phyloP scores from a whole-genome alignment of 805 yeast genomes.

The Yarrowia bubula region DNA sequence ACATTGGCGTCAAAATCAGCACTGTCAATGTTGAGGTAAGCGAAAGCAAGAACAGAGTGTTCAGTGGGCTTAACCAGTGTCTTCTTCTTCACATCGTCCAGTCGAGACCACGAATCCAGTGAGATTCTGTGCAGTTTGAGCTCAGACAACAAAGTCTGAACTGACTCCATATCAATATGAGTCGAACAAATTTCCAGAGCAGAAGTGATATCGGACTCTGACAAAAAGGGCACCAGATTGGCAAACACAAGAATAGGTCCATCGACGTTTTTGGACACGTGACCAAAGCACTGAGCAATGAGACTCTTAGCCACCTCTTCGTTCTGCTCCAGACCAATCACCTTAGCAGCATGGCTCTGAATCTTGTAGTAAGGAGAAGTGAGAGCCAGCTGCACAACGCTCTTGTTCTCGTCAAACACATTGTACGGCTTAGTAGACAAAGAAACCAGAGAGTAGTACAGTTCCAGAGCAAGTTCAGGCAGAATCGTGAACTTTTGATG shows the following conservation, averaged over 20 bases:
- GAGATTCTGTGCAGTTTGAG: conserved; percentile 12
- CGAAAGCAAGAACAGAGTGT: conserved; percentile 44
- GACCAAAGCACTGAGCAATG: background rate
- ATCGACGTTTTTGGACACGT: conserved; percentile 3
- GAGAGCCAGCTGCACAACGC: conserved; percentile 1
- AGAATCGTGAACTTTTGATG: background rate
- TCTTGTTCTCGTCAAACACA: conserved; percentile 9
- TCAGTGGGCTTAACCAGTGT: conserved; percentile 19
- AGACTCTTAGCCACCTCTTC: background rate
- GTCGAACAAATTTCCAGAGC: background rate
- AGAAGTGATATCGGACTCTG: background rate
- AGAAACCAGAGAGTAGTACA: conserved; percentile 16
- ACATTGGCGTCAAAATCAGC: conserved; percentile 38
- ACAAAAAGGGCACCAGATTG: background rate
- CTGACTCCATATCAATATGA: conserved; percentile 5
- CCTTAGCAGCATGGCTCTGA: background rate
- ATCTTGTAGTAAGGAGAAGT: conserved; percentile 17
- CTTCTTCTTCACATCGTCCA: conserved; percentile 3
- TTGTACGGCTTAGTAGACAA: conserved; percentile 9
- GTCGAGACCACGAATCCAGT: background rate
- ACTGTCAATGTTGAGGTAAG: conserved; percentile 30
- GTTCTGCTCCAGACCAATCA: conserved; percentile 11
- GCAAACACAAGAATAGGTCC: conserved; percentile 9
- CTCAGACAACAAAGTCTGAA: background rate
- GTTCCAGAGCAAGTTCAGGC: background rate